Conservation (phyloP, 2,329 filamentous ascomycete species). For the Talaromyces pinophilus region DNA sequence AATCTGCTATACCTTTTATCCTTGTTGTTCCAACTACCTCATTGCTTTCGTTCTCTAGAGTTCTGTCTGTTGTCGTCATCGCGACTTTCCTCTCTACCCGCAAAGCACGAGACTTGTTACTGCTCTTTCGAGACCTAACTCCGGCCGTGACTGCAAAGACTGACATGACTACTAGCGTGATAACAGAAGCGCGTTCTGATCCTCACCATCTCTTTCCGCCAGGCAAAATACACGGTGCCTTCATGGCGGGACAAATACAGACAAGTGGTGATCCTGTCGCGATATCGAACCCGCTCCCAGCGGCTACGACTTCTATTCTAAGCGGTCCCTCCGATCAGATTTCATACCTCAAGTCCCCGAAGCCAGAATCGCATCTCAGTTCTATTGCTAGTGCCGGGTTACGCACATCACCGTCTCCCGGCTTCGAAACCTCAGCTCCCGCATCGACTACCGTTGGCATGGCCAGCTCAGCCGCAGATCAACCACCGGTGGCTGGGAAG, state of each 20-base stretch:
- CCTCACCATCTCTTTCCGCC: conserved; percentile 35
- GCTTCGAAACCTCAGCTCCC: conserved; percentile 40
- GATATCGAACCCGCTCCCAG: conserved; percentile 39
- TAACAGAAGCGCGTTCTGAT: conserved; percentile 26
- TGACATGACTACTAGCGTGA: conserved; percentile 43
- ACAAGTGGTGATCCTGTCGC: conserved; percentile 44
- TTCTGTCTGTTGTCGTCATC: conserved; percentile 3
- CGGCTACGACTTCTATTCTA: conserved; percentile 32
- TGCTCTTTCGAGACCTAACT: not conserved
- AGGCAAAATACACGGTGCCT: conserved; percentile 37
- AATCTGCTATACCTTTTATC: not conserved
- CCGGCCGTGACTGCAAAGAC: conserved; percentile 21
- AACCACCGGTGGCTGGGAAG: conserved; percentile 35
- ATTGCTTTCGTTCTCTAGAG: not conserved
- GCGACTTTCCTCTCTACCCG: not conserved
- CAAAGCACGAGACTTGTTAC: not conserved
- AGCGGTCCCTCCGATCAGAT: conserved; percentile 35
- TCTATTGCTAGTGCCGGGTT: conserved; percentile 48
- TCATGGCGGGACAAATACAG: conserved; percentile 48
- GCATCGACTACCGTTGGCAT: conserved; percentile 35
- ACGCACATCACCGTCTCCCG: conserved; percentile 35
- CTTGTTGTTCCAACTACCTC: not conserved
- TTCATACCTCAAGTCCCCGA: conserved; percentile 37
- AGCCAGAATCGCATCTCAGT: conserved; percentile 41
- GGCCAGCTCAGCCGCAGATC: conserved; percentile 54